A percentile compares a stretch with the other conserved stretches of the same genome.
These are phyloP conservation scores for Coemansia asiatica DNA, from an alignment of 192 early-diverging fungal genomes.

Conservation along the genomic window DNA sequence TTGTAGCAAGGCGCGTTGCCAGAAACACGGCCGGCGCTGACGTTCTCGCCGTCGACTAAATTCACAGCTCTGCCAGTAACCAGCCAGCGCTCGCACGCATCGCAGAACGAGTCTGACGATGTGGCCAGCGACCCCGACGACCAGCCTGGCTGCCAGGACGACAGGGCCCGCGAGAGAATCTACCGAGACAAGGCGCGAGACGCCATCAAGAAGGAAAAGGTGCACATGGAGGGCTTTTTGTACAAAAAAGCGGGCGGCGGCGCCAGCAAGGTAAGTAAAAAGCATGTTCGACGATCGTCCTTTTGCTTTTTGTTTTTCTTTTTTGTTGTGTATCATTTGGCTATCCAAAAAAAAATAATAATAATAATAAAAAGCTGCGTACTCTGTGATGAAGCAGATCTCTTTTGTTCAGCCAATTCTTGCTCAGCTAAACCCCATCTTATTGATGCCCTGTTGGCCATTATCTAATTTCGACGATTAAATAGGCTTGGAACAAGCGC, in stretches of 20 bases:
- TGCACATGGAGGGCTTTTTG: constrained; percentile 49
- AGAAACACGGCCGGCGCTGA: constrained; percentile 26
- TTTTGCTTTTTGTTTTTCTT: neutral
- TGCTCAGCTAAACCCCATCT: too few species aligned
- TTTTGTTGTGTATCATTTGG: too few species aligned
- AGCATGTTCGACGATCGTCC: too few species aligned
- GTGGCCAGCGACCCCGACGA: constrained; percentile 48
- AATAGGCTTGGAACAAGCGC: constrained; percentile 53
- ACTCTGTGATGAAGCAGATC: too few species aligned
- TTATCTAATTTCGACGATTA: neutral
- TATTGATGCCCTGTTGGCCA: too few species aligned
- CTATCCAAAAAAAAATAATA: neutral
- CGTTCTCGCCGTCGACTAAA: constrained; percentile 47
- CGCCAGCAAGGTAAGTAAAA: constrained; percentile 43
- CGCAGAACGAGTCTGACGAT: constrained; percentile 44
- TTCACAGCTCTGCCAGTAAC: constrained; percentile 23
- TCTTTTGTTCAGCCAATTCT: too few species aligned
- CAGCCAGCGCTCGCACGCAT: constrained; percentile 6
- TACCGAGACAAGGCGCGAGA: constrained; percentile 41
- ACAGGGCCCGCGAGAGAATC: constrained; percentile 22
- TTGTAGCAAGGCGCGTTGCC: constrained; percentile 23
- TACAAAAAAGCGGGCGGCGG: constrained; percentile 48
- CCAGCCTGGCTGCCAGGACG: constrained; percentile 26
- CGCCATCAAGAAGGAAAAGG: constrained; percentile 50
- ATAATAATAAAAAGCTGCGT: too few species aligned